Percentiles rank a stretch among this genome's conserved stretches.
These are phyloP conservation scores for Diutina neorugosa DNA, from an alignment of 1,139 yeast species.

Conservation along the genomic window DNA sequence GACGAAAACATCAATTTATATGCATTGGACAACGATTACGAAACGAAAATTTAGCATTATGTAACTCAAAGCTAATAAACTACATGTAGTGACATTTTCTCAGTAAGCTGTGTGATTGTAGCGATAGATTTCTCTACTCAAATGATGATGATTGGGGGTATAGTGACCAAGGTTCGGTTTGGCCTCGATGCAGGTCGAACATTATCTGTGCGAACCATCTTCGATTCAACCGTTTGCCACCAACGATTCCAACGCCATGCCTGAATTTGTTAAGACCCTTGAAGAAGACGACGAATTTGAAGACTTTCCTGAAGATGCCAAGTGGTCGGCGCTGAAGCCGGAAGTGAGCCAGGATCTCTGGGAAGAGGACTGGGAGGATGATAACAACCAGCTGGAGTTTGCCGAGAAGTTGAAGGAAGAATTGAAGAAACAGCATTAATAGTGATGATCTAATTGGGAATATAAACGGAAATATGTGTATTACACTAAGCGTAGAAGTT, in stretches of 20 bases:
- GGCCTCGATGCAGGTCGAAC: background rate
- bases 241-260: conserved; percentile 6
- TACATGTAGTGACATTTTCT: too few species aligned
- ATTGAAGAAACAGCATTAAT: conserved; percentile 17
- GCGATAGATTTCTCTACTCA: too few species aligned
- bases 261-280: conserved; percentile 40
- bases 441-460: background rate
- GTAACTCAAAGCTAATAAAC: too few species aligned
- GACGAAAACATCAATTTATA: too few species aligned
- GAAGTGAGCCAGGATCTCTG: conserved; percentile 43
- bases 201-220: background rate
- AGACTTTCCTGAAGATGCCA: conserved; percentile 76
- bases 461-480: background rate
- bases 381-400: conserved; percentile 78
- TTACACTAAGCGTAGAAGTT: conserved; percentile 72
- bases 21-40: too few species aligned
- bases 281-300: conserved; percentile 95
- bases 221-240: background rate
- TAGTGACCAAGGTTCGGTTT: too few species aligned
- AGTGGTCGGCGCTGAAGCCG: conserved; percentile 27
- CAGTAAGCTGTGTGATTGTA: too few species aligned
- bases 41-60: too few species aligned
- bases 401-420: conserved; percentile 52
- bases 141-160: too few species aligned
- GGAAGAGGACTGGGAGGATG: conserved; percentile 97